Percentiles rank a stretch among this genome's conserved stretches.
Evolutionary conservation across 2,329 filamentous ascomycete species (phyloP).

Genomic region (Nothomitra cinnamomea): DNA sequence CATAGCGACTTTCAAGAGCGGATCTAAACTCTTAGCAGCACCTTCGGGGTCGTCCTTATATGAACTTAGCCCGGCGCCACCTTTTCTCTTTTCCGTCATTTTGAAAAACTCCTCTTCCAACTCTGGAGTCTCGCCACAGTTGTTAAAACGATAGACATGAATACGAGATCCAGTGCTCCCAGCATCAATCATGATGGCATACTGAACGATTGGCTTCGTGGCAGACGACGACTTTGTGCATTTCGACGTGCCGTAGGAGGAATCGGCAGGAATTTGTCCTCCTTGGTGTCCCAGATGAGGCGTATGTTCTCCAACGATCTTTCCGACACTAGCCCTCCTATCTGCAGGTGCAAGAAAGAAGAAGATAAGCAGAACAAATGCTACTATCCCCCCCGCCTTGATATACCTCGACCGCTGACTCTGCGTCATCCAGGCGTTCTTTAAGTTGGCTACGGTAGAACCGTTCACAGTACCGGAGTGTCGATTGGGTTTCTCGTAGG

Average conservation of each 20-base stretch:
- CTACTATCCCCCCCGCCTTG: slow-evolving; percentile 43
- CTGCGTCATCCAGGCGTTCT: slow-evolving; percentile 40
- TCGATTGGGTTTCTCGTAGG: slow-evolving; percentile 29
- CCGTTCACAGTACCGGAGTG: slow-evolving; percentile 20
- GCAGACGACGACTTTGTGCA: slow-evolving; percentile 73
- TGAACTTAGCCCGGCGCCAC: slow-evolving; percentile 64
- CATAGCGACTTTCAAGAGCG: slow-evolving; percentile 74
- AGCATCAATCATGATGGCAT: slow-evolving; percentile 96
- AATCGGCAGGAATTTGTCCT: slow-evolving; percentile 31
- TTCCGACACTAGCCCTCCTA: slow-evolving; percentile 7
- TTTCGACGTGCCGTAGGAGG: slow-evolving; percentile 48
- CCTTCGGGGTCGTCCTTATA: slow-evolving; percentile 74
- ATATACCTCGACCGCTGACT: slow-evolving; percentile 41
- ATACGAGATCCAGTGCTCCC: slow-evolving; percentile 96
- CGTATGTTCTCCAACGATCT: slow-evolving; percentile 11
- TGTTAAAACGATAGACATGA: slow-evolving; percentile 98
- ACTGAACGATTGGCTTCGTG: slow-evolving; percentile 88
- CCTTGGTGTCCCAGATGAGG: slow-evolving; percentile 7
- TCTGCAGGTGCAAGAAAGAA: slow-evolving; percentile 35
- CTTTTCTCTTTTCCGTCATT: slow-evolving; percentile 75
- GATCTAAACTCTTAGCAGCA: slow-evolving; percentile 78
- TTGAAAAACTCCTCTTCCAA: slow-evolving; percentile 85
- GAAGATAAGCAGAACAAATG: slow-evolving; percentile 38
- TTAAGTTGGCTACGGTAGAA: slow-evolving; percentile 25
- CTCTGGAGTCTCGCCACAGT: slow-evolving; percentile 89